Percentiles rank a stretch among this genome's conserved stretches.
These are phyloP conservation scores for Macadamia tetraphylla DNA, from an alignment of 164 flowering plant species.

Conservation along the genomic window DNA sequence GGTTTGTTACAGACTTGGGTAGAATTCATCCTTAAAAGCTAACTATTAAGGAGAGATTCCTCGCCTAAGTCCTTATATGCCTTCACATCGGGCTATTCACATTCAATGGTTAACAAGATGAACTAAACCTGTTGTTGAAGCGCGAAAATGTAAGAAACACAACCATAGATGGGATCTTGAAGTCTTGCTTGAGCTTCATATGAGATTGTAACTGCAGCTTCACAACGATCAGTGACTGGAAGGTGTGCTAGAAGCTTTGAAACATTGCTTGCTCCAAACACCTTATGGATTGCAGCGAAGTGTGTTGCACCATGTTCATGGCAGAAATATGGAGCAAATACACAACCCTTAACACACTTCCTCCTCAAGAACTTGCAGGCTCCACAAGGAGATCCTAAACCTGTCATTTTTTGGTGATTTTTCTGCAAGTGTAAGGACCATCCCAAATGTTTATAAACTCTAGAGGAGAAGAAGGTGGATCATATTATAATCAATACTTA, in stretches of 20 bases:
- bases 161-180: slow-evolving; percentile 90
- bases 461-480: slow-evolving; percentile 33
- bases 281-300: slow-evolving; percentile 89
- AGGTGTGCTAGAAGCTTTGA: slow-evolving; percentile 71
- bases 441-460: slow-evolving; percentile 41
- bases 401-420: slow-evolving; percentile 40
- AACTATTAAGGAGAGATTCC: too few species aligned
- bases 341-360: slow-evolving; percentile 79
- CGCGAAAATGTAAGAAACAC: slow-evolving; percentile 81
- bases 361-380: slow-evolving; percentile 93
- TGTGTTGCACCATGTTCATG: slow-evolving; percentile 81
- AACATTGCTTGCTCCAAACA: slow-evolving; percentile 91
- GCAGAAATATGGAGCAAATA: slow-evolving; percentile 91
- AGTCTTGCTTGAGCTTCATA: slow-evolving; percentile 94
- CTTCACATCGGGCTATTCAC: too few species aligned
- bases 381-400: slow-evolving; percentile 88
- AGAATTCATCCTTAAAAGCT: too few species aligned
- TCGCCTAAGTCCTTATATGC: too few species aligned
- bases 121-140: slow-evolving; percentile 79
- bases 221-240: slow-evolving; percentile 59
- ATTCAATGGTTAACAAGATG: too few species aligned
- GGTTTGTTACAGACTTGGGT: too few species aligned
- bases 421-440: slow-evolving; percentile 17
- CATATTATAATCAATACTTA: slow-evolving; percentile 36
- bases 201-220: slow-evolving; percentile 75